Evolutionary conservation across 805 yeast genomes (phyloP).

Genomic region (Torulaspora quercuum): DNA sequence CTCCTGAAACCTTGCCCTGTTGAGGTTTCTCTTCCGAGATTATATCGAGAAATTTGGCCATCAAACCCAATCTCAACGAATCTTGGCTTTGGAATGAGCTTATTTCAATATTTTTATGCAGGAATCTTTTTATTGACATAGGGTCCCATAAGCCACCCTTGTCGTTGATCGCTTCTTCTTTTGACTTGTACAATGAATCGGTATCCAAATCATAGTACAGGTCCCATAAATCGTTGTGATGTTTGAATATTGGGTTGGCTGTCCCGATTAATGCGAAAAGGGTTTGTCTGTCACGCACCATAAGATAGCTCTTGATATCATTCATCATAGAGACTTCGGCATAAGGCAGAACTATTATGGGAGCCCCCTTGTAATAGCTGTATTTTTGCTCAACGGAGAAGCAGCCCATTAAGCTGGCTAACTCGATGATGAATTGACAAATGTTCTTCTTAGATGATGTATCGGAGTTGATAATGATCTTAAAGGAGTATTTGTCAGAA

Average conservation of each 20-base stretch:
- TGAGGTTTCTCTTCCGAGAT: conserved; percentile 30
- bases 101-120: conserved; percentile 9
- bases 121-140: conserved; percentile 15
- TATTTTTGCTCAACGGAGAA: conserved; percentile 36
- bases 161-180: conserved; percentile 10
- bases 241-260: conserved; percentile 60
- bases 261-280: conserved; percentile 57
- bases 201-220: conserved; percentile 57
- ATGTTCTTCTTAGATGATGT: conserved; percentile 41
- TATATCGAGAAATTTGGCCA: conserved; percentile 21
- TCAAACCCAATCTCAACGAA: conserved; percentile 12
- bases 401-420: conserved; percentile 36
- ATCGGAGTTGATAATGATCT: conserved; percentile 38
- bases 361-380: conserved; percentile 43
- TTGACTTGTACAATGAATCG: conserved; percentile 37
- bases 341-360: conserved; percentile 50
- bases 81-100: conserved; percentile 5
- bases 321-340: conserved; percentile 60
- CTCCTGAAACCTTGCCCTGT: conserved; percentile 25
- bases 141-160: conserved; percentile 12
- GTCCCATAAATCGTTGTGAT: conserved; percentile 56
- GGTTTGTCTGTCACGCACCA: conserved; percentile 25
- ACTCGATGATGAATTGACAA: conserved; percentile 43
- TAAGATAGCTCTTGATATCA: conserved; percentile 38
- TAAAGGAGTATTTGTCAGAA: conserved; percentile 40